Evolutionary conservation across 169 alveolate genomes (phyloP).

Genomic region (Plasmodium yoelii): DNA sequence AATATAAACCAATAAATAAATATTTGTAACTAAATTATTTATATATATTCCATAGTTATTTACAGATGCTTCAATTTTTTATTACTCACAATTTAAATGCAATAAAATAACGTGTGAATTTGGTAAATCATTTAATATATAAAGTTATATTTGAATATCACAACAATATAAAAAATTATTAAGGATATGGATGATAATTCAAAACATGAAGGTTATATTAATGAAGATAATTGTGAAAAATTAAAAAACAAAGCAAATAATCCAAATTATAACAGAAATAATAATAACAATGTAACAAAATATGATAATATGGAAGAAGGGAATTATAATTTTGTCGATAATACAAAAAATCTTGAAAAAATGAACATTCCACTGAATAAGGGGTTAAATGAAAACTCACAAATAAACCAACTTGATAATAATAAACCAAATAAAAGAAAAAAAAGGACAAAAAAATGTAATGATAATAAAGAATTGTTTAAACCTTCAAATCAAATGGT

Average conservation of each 20-base stretch:
- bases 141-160: too few species aligned
- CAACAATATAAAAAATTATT: neutral
- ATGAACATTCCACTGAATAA: too few species aligned
- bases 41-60: neutral
- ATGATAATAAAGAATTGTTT: conserved; percentile 19
- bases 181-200: conserved; percentile 26
- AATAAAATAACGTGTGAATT: neutral
- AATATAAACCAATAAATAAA: too few species aligned
- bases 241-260: conserved; percentile 26
- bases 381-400: neutral
- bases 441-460: conserved; percentile 41
- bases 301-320: conserved; percentile 2
- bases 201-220: conserved; percentile 13
- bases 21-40: too few species aligned
- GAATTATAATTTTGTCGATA: conserved; percentile 2
- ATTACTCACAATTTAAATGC: neutral
- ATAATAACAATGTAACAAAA: neutral
- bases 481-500: conserved; percentile 72
- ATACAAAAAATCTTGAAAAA: neutral
- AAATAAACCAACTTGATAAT: conserved; percentile 7
- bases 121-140: too few species aligned
- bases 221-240: conserved; percentile 2
- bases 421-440: conserved; percentile 38
- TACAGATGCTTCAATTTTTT: neutral
- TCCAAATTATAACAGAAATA: neutral